These are phyloP conservation scores for Aphanomyces invadans DNA, from an alignment of 352 stramenopile species.

Conservation along the genomic window DNA sequence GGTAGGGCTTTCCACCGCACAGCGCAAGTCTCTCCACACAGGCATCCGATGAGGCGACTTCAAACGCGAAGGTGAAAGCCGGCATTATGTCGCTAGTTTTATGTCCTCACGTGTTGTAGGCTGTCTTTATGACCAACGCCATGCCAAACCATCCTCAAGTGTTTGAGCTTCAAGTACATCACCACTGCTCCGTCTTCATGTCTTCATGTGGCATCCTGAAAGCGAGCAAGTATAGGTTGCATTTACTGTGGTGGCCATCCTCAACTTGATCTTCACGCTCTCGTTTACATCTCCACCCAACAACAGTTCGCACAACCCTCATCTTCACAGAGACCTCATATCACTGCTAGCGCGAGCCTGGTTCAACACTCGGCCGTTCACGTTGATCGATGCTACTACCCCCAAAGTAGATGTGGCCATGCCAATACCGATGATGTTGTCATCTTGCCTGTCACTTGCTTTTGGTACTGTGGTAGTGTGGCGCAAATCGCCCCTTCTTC, in stretches of 20 bases:
- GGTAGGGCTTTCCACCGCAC: slow-evolving; percentile 2
- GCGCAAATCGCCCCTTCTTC: neutral
- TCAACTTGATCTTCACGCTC: slow-evolving; percentile 11
- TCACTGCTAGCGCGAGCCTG: neutral
- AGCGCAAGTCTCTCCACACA: neutral
- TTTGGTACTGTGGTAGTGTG: neutral
- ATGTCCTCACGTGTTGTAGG: neutral
- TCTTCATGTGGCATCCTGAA: neutral
- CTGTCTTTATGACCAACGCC: slow-evolving; percentile 18
- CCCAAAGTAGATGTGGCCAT: neutral
- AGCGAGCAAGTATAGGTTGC: neutral
- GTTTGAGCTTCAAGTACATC: slow-evolving; percentile 1
- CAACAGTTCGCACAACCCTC: neutral
- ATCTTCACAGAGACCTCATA: too few species aligned
- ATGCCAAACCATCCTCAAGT: slow-evolving; percentile 21
- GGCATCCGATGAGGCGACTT: neutral
- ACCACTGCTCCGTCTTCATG: neutral
- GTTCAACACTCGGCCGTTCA: slow-evolving; percentile 3
- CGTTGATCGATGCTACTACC: neutral
- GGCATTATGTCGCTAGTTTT: neutral
- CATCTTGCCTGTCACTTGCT: neutral
- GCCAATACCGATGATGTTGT: neutral
- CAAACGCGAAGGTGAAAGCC: neutral
- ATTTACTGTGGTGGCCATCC: neutral
- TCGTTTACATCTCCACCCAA: neutral